These are phyloP conservation scores for Sporothrix dimorphospora DNA, from an alignment of 2,329 filamentous ascomycete species.

Conservation along the genomic window DNA sequence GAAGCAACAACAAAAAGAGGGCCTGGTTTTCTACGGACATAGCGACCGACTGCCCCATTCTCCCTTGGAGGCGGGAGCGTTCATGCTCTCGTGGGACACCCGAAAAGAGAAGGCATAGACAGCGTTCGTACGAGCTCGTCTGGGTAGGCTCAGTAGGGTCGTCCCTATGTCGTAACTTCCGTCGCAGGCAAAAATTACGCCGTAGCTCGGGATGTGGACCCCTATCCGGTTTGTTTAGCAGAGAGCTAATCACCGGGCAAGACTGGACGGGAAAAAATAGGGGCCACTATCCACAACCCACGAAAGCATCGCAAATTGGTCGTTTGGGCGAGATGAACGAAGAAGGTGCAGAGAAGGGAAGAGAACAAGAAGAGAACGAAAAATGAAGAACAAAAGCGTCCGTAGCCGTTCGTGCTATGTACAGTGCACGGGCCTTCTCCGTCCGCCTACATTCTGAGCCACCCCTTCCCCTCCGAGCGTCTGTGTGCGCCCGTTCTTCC, in stretches of 20 bases:
- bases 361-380: not conserved
- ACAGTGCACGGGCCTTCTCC: slow-evolving; percentile 12
- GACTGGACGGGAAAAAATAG: slow-evolving; percentile 11
- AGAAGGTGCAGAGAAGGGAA: not conserved
- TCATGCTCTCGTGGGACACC: too few species aligned
- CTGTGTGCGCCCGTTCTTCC: slow-evolving; percentile 16
- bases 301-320: slow-evolving; percentile 5
- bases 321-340: not conserved
- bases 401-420: slow-evolving; percentile 17
- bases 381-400: not conserved
- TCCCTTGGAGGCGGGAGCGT: not conserved
- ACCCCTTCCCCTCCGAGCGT: not conserved
- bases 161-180: not conserved
- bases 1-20: not conserved
- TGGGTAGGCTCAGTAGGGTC: not conserved
- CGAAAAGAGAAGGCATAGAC: slow-evolving; percentile 1
- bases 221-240: slow-evolving; percentile 1
- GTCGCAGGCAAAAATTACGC: not conserved
- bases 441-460: not conserved
- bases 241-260: slow-evolving; percentile 13
- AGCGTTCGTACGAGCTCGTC: not conserved
- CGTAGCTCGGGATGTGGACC: slow-evolving; percentile 13
- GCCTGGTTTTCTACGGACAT: not conserved
- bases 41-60: not conserved
- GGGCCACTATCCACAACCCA: slow-evolving; percentile 1